Conservation (phyloP, 768 basidiomycete genomes). For the Kwoniella sp. region DNA sequence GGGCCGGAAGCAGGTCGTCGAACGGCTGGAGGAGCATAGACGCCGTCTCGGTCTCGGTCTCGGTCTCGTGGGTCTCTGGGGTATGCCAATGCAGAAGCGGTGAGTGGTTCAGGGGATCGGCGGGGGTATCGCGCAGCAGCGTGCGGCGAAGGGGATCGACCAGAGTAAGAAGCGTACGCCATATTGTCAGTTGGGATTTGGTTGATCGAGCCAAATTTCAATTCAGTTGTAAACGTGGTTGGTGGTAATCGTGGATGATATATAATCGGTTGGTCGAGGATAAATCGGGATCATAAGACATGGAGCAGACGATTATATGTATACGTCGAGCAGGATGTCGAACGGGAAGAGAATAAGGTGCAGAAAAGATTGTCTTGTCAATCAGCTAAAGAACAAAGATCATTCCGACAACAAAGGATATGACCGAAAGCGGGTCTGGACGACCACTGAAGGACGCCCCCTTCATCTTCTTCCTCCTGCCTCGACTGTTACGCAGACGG, state of each 20-base stretch:
- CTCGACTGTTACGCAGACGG: not conserved
- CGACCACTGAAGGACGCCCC: conserved; percentile 6
- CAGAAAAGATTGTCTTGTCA: not conserved
- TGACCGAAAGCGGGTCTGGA: not conserved
- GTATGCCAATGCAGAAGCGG: not conserved
- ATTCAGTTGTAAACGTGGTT: no score
- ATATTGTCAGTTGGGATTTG: not conserved
- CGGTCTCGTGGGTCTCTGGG: conserved; percentile 1
- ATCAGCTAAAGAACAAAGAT: conserved; percentile 9
- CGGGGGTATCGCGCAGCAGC: not conserved
- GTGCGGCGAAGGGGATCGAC: conserved; percentile 10
- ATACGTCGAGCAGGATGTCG: not conserved
- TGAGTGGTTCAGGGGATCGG: conserved; percentile 3
- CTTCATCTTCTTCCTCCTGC: not conserved
- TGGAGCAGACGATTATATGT: no score
- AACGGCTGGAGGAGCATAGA: conserved; percentile 8
- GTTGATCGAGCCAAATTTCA: no score
- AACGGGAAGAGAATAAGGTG: not conserved
- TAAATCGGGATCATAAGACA: no score
- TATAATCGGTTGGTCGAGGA: no score
- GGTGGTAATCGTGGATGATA: no score
- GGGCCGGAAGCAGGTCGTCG: conserved; percentile 8
- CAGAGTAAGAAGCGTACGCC: conserved; percentile 2
- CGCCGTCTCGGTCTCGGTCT: conserved; percentile 3
- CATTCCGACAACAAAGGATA: conserved; percentile 9